Evolutionary conservation across 2,329 filamentous ascomycete genomes (phyloP).

Genomic region (Fusarium penzigii): DNA sequence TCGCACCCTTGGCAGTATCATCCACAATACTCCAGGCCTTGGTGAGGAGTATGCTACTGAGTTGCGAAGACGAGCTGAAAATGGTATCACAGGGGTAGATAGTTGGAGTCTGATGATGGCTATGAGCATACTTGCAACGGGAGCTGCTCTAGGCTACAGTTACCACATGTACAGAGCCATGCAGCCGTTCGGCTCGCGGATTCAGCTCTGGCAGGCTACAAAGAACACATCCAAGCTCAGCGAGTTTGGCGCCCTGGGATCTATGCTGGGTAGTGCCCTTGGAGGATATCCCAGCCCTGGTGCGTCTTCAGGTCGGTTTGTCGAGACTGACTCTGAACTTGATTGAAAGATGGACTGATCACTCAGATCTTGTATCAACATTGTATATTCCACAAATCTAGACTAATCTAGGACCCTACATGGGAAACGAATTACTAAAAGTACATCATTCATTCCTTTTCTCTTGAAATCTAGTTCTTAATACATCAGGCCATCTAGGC

Average conservation of each 20-base stretch:
- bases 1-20: conserved; percentile 37
- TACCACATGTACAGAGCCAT: conserved; percentile 42
- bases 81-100: conserved; percentile 35
- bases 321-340: conserved; percentile 39
- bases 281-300: conserved; percentile 25
- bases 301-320: conserved; percentile 28
- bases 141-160: conserved; percentile 41
- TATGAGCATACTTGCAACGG: conserved; percentile 37
- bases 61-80: conserved; percentile 39
- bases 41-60: conserved; percentile 39
- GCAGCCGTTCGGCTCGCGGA: conserved; percentile 46
- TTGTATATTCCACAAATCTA: conserved; percentile 18
- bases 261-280: conserved; percentile 42
- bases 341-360: conserved; percentile 24
- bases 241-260: conserved; percentile 49
- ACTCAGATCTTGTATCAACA: conserved; percentile 15
- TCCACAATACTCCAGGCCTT: conserved; percentile 38
- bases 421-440: conserved; percentile 6
- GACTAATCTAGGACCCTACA: conserved; percentile 5
- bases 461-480: conserved; percentile 12
- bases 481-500: conserved; percentile 3
- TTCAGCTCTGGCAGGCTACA: conserved; percentile 44
- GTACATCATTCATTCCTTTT: conserved; percentile 13
- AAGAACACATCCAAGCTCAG: conserved; percentile 36
- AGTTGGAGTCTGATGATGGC: conserved; percentile 34